Evolutionary conservation across 2,329 filamentous ascomycete species (phyloP).

Genomic region (Neofusicoccum ribis): DNA sequence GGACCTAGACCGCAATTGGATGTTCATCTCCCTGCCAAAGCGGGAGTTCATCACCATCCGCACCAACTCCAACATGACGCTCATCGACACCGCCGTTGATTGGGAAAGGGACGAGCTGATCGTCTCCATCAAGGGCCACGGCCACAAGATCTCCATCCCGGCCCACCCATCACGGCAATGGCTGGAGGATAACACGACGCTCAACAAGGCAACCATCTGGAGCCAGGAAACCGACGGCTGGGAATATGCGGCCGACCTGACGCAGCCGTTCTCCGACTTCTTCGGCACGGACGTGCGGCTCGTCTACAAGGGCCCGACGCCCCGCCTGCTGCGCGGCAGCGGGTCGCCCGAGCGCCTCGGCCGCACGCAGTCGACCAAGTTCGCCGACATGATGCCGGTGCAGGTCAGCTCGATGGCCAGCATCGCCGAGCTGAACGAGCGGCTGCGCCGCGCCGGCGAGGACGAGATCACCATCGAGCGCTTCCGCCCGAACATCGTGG

Average conservation of each 20-base stretch:
- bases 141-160: conserved; percentile 52
- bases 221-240: conserved; percentile 58
- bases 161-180: conserved; percentile 56
- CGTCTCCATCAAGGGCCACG: conserved; percentile 56
- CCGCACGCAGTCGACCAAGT: conserved; percentile 55
- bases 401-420: conserved; percentile 58
- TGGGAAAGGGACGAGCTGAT: conserved; percentile 30
- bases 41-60: conserved; percentile 64
- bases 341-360: conserved; percentile 57
- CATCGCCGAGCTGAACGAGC: conserved; percentile 58
- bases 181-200: conserved; percentile 55
- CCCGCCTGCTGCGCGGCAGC: conserved; percentile 57
- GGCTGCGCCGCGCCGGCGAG: conserved; percentile 46
- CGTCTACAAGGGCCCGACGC: conserved; percentile 62
- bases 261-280: conserved; percentile 56
- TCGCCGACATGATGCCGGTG: conserved; percentile 61
- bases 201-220: conserved; percentile 59
- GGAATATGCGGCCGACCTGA: conserved; percentile 54
- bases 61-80: conserved; percentile 61
- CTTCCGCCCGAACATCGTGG: conserved; percentile 65
- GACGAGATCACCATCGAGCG: conserved; percentile 60
- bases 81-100: conserved; percentile 58
- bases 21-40: conserved; percentile 59
- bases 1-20: conserved; percentile 65
- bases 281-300: conserved; percentile 57